These are phyloP conservation scores for Ramichloridium luteum DNA, from an alignment of 2,329 filamentous ascomycete species.

Conservation along the genomic window DNA sequence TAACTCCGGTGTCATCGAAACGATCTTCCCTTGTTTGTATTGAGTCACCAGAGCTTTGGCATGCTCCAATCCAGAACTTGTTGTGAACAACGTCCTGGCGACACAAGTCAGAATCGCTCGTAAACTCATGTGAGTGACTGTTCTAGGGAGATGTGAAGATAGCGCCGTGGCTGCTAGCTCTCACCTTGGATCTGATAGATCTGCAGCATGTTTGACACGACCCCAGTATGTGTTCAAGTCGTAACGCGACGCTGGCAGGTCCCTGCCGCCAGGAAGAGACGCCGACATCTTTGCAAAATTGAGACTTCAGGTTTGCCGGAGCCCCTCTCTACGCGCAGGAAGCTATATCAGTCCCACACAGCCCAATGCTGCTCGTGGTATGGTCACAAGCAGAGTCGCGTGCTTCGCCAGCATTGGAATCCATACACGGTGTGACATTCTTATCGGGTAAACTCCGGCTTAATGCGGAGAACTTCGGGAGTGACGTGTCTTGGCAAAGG, in stretches of 20 bases:
- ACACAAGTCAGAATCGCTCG: conserved; percentile 6
- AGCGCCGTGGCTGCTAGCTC: no score
- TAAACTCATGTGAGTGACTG: no score
- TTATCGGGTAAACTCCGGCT: no score
- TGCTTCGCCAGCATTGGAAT: no score
- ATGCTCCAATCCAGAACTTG: conserved; percentile 63
- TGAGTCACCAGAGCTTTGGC: conserved; percentile 69
- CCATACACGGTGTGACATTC: no score
- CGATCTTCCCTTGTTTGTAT: conserved; percentile 75
- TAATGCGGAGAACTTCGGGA: no score
- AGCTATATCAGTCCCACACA: no score
- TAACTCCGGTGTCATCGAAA: conserved; percentile 74
- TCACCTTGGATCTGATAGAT: conserved; percentile 92
- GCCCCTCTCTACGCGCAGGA: no score
- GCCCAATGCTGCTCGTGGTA: no score
- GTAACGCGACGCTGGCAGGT: conserved; percentile 83
- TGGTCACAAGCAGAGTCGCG: no score
- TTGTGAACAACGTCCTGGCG: conserved; percentile 81
- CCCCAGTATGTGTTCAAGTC: conserved; percentile 92
- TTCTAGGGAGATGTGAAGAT: conserved; percentile 4
- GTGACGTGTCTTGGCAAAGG: no score
- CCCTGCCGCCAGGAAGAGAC: conserved; percentile 54
- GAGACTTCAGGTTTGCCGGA: no score
- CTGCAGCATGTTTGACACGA: conserved; percentile 75
- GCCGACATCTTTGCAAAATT: conserved; percentile 47